Evolutionary conservation across 441 rosid species (phyloP).

Genomic region (Macaranga tanarius): DNA sequence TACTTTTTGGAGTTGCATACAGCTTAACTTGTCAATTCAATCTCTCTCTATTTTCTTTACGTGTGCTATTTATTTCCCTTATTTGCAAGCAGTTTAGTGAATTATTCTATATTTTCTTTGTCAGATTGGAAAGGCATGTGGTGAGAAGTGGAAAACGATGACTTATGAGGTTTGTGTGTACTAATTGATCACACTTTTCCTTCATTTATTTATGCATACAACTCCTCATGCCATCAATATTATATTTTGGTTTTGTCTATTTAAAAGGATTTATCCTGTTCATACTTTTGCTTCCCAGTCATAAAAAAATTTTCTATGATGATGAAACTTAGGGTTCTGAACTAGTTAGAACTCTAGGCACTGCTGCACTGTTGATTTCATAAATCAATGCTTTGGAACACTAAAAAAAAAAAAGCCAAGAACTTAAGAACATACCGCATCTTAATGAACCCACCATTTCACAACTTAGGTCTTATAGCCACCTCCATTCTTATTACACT

Average conservation of each 20-base stretch:
- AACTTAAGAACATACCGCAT: neutral
- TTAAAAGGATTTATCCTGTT: neutral
- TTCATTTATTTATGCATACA: neutral
- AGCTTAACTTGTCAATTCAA: slow-evolving; percentile 8
- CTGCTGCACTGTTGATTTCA: neutral
- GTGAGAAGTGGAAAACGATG: slow-evolving; percentile 96
- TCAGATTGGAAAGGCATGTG: slow-evolving; percentile 94
- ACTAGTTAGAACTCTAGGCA: neutral
- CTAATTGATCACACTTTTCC: slow-evolving; percentile 7
- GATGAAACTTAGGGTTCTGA: neutral
- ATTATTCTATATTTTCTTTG: slow-evolving; percentile 17
- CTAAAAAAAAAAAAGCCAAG: neutral
- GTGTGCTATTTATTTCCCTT: neutral
- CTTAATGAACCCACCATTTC: neutral
- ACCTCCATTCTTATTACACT: neutral
- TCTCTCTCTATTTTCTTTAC: neutral
- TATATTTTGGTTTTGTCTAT: neutral
- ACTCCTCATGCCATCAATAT: neutral
- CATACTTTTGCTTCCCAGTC: neutral
- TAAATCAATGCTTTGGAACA: neutral
- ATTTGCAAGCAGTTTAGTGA: slow-evolving; percentile 1
- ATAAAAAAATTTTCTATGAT: neutral
- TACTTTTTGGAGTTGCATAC: neutral
- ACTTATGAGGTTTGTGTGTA: slow-evolving; percentile 60
- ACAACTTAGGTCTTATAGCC: neutral